Evolutionary conservation across 2,329 filamentous ascomycete genomes (phyloP), one percentile per base, ranked within the genome.

Genomic region (Geosmithia flava): DNA sequence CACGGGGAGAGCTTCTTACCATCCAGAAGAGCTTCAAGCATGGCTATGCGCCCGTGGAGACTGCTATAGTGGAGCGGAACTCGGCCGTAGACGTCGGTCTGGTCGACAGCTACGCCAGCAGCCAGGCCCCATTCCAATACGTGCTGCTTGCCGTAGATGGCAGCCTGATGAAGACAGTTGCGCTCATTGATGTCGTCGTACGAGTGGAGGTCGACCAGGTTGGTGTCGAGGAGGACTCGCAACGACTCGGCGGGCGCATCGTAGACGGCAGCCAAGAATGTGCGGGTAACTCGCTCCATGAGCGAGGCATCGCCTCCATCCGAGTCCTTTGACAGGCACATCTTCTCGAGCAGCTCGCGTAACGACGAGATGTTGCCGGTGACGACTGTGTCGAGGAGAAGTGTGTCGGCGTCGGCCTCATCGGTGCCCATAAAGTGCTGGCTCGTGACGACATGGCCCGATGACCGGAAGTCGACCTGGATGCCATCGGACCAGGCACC

Each of bases 181-280:
- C 93, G 79, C 68, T 96, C 91, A 58, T 97, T 98, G 63, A 98
- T 97, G 58, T 96, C 90, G 61, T 98, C 93, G 57, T 95, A 88
- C 1, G 89, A 93, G 58, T 88, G 82, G n/a, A 96, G 76, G 62
- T 97, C 85, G 33, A 98, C 87, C 20, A 93, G 69, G 0, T 80
- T 80, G 2, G 90, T 95, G 45, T 86, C 81, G 23, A 96, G 71
- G 23, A 98, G 75, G 6, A 87, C 70, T 50, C 80, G 77, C 19
- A 97, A 71, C 8, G 90, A 83, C 27, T 85, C 78, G 53, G 84
- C 76, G 0, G 89, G 83, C 3, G 85, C 91, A 57, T 95, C 88
- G 54, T 87, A 85, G 55, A 96, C 87, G 5, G 89, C 89, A 45
- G 87, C 85, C 45, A 98, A 73, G 62, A 98, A 98, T 1, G 88